Base-by-base conservation (phyloP, 805 yeast genomes). In the Zygotorulaspora chibaensis region DNA sequence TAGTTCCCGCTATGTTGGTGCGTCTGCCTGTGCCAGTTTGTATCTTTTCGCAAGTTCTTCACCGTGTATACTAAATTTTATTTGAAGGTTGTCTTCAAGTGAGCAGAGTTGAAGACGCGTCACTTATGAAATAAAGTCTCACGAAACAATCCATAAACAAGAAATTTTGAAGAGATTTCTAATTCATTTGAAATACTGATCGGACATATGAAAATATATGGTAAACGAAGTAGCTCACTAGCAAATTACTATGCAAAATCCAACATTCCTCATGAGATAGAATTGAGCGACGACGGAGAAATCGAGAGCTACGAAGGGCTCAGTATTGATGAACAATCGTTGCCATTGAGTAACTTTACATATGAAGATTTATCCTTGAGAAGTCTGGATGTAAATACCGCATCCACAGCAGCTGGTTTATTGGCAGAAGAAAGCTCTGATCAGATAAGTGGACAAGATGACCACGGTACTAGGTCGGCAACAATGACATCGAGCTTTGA, bases 271-370 rank as follows among this genome's bases (percentile, higher is more conserved):
- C 20, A 33, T 11, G 47, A 38, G 17, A 38, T 49, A 11, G 49
- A 48, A 29, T 50, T 61, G 36, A 61, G 62, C 37, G 59, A 55
- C 30, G 52, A 46, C 8, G 44, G 36, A 2, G 49, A 43, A 3
- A 33, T 25, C 18, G 35, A 40, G 10, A 30, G 18, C 1, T 28
- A 13, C 8, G 26, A 29, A 40, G 18, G 35, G 15, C 8, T 3
- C 9, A 29, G 15, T 6, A 4, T 29, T 12, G 33, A 29, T 20
- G 33, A 29, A 6, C 33, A 29, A 13, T 29, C 33, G 3, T 12
- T 29, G 9, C 33, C 15, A 29, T 29, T 29, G 9, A 29, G 33
- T 29, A 13, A 29, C 33, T 8, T 13, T 8, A 29, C 15, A 29
- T 12, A 29, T 5, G 15, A 6, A 12, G 15, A 29, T 8, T 3